Conservation (phyloP, 768 basidiomycete genomes). For the Amanita phalloides region DNA sequence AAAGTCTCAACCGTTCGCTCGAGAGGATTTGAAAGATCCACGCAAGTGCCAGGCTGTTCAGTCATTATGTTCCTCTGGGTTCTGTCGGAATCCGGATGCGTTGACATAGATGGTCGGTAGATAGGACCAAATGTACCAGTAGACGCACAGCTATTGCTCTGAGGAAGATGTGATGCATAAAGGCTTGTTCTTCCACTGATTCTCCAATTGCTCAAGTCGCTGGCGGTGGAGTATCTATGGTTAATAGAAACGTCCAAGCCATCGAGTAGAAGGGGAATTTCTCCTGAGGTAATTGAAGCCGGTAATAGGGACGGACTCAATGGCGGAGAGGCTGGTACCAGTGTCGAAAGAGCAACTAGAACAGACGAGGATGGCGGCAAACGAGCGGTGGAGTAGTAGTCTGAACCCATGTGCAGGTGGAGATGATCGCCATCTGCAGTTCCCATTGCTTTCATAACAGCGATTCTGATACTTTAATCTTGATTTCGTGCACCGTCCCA, state of each 20-base stretch:
- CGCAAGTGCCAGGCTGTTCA: not conserved
- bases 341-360: conserved; percentile 24
- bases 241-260: conserved; percentile 11
- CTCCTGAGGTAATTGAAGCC: conserved; percentile 29
- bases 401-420: not conserved
- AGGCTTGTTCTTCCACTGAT: conserved; percentile 5
- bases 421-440: too few species aligned
- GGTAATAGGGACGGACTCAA: conserved; percentile 26
- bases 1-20: not conserved
- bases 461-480: too few species aligned
- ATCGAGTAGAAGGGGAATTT: conserved; percentile 42
- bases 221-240: not conserved
- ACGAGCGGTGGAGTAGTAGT: conserved; percentile 11
- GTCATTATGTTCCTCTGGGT: not conserved
- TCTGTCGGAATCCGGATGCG: not conserved
- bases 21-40: not conserved
- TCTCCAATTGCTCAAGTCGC: not conserved
- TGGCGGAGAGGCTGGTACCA: conserved; percentile 35
- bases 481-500: too few species aligned
- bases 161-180: not conserved
- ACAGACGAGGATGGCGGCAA: conserved; percentile 10
- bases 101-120: conserved; percentile 7
- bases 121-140: conserved; percentile 18
- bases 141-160: conserved; percentile 6
- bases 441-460: too few species aligned